Evolutionary conservation across 306 rosid genomes (phyloP).

Genomic region (Amphicarpaea edgeworthii): DNA sequence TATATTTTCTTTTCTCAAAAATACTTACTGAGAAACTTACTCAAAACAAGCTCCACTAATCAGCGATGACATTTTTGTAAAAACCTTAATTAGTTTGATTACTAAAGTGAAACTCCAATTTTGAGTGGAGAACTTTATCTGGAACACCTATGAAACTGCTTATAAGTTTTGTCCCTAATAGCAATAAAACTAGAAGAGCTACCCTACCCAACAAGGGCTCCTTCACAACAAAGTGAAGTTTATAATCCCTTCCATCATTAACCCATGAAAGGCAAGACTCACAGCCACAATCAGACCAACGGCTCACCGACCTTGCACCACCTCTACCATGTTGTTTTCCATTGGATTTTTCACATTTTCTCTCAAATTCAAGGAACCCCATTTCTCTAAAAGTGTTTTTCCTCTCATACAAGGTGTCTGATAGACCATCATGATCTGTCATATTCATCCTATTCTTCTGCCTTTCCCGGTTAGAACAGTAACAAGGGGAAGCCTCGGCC

Average conservation of each 20-base stretch:
- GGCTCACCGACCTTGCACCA: slow-evolving; percentile 28
- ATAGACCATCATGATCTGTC: slow-evolving; percentile 36
- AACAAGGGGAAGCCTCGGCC: slow-evolving; percentile 59
- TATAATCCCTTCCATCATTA: slow-evolving; percentile 49
- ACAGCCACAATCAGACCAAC: slow-evolving; percentile 96
- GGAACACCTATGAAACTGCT: not conserved
- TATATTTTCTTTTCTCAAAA: too few species aligned
- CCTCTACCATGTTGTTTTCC: slow-evolving; percentile 16
- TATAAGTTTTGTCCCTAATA: not conserved
- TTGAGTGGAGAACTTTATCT: not conserved
- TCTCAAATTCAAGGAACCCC: slow-evolving; percentile 45
- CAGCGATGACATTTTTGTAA: not conserved
- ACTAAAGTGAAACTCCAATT: not conserved
- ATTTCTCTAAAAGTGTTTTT: slow-evolving; percentile 56
- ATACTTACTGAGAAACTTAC: too few species aligned
- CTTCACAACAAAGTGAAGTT: slow-evolving; percentile 63
- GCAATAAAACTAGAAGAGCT: slow-evolving; percentile 24
- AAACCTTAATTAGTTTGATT: too few species aligned
- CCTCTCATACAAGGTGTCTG: slow-evolving; percentile 49
- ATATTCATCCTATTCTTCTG: slow-evolving; percentile 36
- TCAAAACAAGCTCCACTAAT: too few species aligned
- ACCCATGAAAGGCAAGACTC: slow-evolving; percentile 77
- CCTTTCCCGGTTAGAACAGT: slow-evolving; percentile 52
- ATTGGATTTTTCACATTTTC: slow-evolving; percentile 46
- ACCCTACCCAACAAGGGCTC: slow-evolving; percentile 67